Conservation (phyloP, 2,329 filamentous ascomycete species). For the Gyromitra esculenta region DNA sequence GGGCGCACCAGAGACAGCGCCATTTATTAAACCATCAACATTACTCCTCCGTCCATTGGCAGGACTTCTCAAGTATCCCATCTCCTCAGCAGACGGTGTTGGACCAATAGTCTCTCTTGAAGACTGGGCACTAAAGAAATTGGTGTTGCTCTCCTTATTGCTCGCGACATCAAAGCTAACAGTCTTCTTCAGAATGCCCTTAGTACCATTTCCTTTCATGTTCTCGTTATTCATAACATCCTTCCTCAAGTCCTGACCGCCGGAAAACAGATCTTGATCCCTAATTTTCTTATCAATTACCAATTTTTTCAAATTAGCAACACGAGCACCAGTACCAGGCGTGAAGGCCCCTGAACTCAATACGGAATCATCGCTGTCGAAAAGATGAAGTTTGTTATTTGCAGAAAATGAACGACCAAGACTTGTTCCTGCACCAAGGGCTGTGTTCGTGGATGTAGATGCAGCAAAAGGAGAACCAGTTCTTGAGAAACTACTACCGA, state of each 20-base stretch:
- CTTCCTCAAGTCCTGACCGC: slow-evolving; percentile 51
- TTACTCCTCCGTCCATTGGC: slow-evolving; percentile 59
- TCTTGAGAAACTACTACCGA: slow-evolving; percentile 57
- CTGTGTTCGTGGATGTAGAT: slow-evolving; percentile 47
- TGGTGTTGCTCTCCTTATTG: slow-evolving; percentile 63
- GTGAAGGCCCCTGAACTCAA: slow-evolving; percentile 58
- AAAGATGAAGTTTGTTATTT: slow-evolving; percentile 57
- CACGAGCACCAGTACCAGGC: slow-evolving; percentile 54
- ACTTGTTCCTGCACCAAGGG: slow-evolving; percentile 51
- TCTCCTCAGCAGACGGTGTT: slow-evolving; percentile 69
- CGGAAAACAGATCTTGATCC: slow-evolving; percentile 64
- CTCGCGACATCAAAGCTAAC: slow-evolving; percentile 84
- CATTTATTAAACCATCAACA: slow-evolving; percentile 35
- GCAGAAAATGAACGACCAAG: slow-evolving; percentile 56
- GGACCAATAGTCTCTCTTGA: slow-evolving; percentile 62
- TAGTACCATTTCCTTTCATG: slow-evolving; percentile 61
- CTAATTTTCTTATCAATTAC: slow-evolving; percentile 89
- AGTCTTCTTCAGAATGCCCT: slow-evolving; percentile 73
- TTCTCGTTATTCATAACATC: slow-evolving; percentile 43
- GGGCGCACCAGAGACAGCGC: slow-evolving; percentile 22
- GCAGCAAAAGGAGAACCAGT: slow-evolving; percentile 56
- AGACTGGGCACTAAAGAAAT: slow-evolving; percentile 64
- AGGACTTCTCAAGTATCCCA: slow-evolving; percentile 69
- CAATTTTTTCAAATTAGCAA: slow-evolving; percentile 82
- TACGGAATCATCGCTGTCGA: slow-evolving; percentile 58